Evolutionary conservation across 345 rosid genomes (phyloP).

Genomic region (Eucalyptus regnans): DNA sequence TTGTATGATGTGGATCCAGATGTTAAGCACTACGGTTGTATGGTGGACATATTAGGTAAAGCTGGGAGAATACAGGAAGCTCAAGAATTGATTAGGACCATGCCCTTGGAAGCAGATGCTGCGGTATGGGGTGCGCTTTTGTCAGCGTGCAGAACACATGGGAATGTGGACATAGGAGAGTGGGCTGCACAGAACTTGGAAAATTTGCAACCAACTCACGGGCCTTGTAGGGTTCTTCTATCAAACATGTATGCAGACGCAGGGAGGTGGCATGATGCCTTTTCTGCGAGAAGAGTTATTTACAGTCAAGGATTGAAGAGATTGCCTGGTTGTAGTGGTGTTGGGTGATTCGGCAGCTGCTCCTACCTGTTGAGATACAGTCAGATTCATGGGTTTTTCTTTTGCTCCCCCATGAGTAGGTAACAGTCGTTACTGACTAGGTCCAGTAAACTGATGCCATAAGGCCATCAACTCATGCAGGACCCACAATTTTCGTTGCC

Average conservation of each 20-base stretch:
- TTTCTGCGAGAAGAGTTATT: conserved; percentile 35
- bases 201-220: conserved; percentile 51
- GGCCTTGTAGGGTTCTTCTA: conserved; percentile 48
- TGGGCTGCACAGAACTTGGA: conserved; percentile 47
- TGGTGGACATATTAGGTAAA: conserved; percentile 68
- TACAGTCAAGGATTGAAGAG: conserved; percentile 36
- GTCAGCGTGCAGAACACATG: conserved; percentile 51
- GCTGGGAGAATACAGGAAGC: conserved; percentile 65
- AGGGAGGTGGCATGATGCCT: conserved; percentile 79
- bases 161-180: conserved; percentile 53
- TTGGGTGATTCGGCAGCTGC: not conserved
- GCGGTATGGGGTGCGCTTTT: conserved; percentile 68
- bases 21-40: conserved; percentile 54
- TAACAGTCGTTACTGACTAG: not conserved
- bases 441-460: not conserved
- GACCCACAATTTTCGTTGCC: not conserved
- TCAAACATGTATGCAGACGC: conserved; percentile 76
- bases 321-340: conserved; percentile 46
- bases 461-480: not conserved
- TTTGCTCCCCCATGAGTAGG: not conserved
- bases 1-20: conserved; percentile 41
- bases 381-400: not conserved
- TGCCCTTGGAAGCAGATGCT: conserved; percentile 75
- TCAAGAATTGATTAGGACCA: conserved; percentile 38
- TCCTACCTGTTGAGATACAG: not conserved